phyloP scores from a whole-genome alignment of 1,284 basidiomycete species.

The Puccinia triticina region DNA sequence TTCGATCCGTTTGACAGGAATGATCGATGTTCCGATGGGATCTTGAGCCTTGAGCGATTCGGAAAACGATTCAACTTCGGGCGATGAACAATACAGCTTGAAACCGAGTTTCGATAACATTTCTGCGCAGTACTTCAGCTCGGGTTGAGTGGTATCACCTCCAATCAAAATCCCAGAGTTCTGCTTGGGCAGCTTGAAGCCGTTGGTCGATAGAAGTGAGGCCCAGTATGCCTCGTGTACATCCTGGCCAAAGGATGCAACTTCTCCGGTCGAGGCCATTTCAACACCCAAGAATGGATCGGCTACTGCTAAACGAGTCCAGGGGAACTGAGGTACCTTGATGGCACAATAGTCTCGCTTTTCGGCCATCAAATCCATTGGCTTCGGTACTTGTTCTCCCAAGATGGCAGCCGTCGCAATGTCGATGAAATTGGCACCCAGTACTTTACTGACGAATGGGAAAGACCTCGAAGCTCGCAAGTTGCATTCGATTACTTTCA shows the following conservation, averaged over 20 bases:
- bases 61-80: slow-evolving; percentile 78
- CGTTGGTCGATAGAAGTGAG: slow-evolving; percentile 81
- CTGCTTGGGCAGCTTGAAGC: slow-evolving; percentile 82
- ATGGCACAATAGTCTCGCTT: slow-evolving; percentile 90
- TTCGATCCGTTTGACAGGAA: slow-evolving; percentile 79
- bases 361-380: slow-evolving; percentile 89
- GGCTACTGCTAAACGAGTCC: slow-evolving; percentile 88
- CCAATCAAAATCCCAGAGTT: slow-evolving; percentile 82
- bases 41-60: slow-evolving; percentile 67
- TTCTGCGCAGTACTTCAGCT: slow-evolving; percentile 79
- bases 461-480: slow-evolving; percentile 95
- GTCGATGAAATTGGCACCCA: slow-evolving; percentile 96
- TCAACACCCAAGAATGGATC: slow-evolving; percentile 97
- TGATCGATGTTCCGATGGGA: slow-evolving; percentile 67
- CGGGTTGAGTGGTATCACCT: slow-evolving; percentile 78
- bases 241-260: slow-evolving; percentile 94
- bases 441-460: slow-evolving; percentile 98
- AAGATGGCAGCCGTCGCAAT: slow-evolving; percentile 90
- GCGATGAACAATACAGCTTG: slow-evolving; percentile 86
- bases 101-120: slow-evolving; percentile 78
- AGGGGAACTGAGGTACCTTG: slow-evolving; percentile 98
- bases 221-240: slow-evolving; percentile 97
- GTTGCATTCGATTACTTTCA: slow-evolving; percentile 99
- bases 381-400: slow-evolving; percentile 83
- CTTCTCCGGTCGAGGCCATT: slow-evolving; percentile 98